These are phyloP conservation scores for Eucalyptus tenuipes DNA, from an alignment of 345 rosid species.

Conservation along the genomic window DNA sequence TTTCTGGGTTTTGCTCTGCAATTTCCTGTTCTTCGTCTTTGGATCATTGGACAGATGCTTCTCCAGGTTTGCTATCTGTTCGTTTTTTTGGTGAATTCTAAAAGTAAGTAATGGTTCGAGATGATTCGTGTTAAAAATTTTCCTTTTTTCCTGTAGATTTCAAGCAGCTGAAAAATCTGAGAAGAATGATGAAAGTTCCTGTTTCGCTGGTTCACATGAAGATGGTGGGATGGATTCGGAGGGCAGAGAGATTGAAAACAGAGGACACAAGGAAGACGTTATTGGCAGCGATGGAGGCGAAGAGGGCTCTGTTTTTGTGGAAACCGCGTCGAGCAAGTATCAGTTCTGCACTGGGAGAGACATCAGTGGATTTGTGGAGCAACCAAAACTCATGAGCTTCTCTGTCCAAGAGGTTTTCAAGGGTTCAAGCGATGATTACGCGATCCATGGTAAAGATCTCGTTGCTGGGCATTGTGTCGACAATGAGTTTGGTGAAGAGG, in stretches of 20 bases:
- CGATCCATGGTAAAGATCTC: background rate
- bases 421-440: background rate
- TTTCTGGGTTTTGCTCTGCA: slow-evolving; percentile 40
- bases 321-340: slow-evolving; percentile 17
- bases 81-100: background rate
- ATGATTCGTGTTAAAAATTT: background rate
- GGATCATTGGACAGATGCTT: slow-evolving; percentile 8
- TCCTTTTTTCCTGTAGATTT: slow-evolving; percentile 3
- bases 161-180: background rate
- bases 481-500: background rate
- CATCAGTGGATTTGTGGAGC: slow-evolving; percentile 37
- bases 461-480: background rate
- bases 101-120: background rate
- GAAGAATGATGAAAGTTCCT: slow-evolving; percentile 1
- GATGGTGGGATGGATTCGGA: background rate
- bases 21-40: slow-evolving; percentile 19
- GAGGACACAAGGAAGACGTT: background rate
- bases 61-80: slow-evolving; percentile 19
- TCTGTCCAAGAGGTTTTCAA: slow-evolving; percentile 17
- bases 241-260: background rate
- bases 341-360: slow-evolving; percentile 18
- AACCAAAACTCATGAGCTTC: slow-evolving; percentile 25
- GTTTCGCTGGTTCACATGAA: background rate
- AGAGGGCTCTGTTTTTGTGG: slow-evolving; percentile 5
- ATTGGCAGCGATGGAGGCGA: background rate